A percentile compares a stretch with the other conserved stretches of the same genome.
Evolutionary conservation across 192 early-diverging fungal genomes (phyloP).

Genomic region (Hyaloraphidium curvatum): DNA sequence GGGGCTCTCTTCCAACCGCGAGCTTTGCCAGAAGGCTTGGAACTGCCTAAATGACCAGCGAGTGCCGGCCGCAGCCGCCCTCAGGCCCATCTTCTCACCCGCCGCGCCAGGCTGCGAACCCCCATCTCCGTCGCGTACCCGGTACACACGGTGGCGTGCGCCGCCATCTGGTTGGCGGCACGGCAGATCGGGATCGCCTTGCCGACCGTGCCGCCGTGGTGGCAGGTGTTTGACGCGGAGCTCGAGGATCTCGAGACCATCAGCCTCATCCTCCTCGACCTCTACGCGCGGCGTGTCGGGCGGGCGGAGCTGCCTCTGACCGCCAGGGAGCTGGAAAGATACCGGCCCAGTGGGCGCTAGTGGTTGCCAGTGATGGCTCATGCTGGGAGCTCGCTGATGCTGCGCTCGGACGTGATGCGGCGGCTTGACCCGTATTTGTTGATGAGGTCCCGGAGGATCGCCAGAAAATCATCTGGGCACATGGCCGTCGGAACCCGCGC

Average conservation of each 20-base stretch:
- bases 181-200: conserved; percentile 38
- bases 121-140: neutral
- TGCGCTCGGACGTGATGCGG: no score
- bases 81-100: neutral
- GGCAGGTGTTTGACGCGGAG: conserved; percentile 60
- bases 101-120: neutral
- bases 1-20: conserved; percentile 48
- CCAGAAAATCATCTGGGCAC: no score
- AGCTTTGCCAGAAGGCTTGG: conserved; percentile 73
- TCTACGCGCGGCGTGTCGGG: no score
- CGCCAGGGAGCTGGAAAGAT: no score
- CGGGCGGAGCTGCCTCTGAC: no score
- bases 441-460: no score
- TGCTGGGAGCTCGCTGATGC: no score
- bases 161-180: conserved; percentile 66
- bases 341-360: no score
- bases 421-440: no score
- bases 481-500: no score
- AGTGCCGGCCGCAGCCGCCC: neutral
- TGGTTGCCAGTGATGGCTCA: no score
- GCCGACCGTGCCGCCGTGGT: conserved; percentile 64
- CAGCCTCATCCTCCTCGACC: no score
- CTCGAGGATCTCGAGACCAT: conserved; percentile 46
- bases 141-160: conserved; percentile 75
- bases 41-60: conserved; percentile 84